Conservation (phyloP, 2,329 filamentous ascomycete genomes). For the Clarireedia monteithiana region DNA sequence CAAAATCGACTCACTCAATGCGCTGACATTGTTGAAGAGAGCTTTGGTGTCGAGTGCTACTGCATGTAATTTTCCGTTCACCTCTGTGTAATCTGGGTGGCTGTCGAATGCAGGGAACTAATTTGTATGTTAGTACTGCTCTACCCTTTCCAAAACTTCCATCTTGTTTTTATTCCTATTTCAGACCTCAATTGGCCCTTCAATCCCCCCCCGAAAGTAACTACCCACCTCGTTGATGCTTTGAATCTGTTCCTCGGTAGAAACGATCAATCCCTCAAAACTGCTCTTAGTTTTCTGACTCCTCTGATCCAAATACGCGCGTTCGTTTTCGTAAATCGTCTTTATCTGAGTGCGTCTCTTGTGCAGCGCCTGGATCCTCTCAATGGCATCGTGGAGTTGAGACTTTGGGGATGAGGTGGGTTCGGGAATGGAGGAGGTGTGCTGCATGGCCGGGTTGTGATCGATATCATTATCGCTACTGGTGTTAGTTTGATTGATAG, state of each 20-base stretch:
- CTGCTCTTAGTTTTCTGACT: constrained; percentile 8
- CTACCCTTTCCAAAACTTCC: not conserved
- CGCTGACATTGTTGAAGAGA: constrained; percentile 8
- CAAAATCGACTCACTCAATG: constrained; percentile 6
- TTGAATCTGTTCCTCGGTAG: constrained; percentile 11
- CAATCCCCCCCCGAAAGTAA: not conserved
- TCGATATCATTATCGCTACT: constrained; percentile 3
- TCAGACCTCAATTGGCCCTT: not conserved
- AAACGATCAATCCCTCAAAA: constrained; percentile 9
- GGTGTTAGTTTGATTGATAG: not conserved
- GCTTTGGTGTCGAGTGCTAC: constrained; percentile 6
- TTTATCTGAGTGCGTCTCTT: constrained; percentile 4
- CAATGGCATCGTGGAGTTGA: constrained; percentile 8
- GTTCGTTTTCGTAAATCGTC: constrained; percentile 8
- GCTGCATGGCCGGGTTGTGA: not conserved
- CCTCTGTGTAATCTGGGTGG: constrained; percentile 9
- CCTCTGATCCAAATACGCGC: constrained; percentile 4
- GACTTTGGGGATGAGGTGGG: constrained; percentile 1
- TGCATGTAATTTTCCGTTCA: constrained; percentile 7
- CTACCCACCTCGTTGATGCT: constrained; percentile 7
- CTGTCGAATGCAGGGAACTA: constrained; percentile 10
- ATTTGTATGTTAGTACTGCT: not conserved
- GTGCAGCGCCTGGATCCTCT: constrained; percentile 6
- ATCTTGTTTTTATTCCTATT: not conserved
- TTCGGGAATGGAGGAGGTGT: constrained; percentile 2